phyloP scores from a whole-genome alignment of 352 stramenopile genomes.

The Phytophthora ramorum region DNA sequence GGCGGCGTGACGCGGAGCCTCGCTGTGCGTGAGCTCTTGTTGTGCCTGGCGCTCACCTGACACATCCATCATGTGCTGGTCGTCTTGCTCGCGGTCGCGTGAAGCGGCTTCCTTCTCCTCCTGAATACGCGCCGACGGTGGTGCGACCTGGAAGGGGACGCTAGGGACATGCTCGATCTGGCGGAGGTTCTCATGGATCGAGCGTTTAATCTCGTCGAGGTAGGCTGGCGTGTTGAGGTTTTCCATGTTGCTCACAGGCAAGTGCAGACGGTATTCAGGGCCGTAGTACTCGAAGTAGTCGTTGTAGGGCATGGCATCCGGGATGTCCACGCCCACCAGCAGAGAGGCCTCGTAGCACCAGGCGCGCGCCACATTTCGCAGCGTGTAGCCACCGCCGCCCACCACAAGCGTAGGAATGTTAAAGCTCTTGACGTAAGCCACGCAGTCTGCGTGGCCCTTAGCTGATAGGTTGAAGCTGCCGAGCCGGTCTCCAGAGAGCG shows the following conservation, averaged over 20 bases:
- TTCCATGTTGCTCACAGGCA: slow-evolving; percentile 96
- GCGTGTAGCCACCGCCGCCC: slow-evolving; percentile 97
- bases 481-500: slow-evolving; percentile 97
- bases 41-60: slow-evolving; percentile 66
- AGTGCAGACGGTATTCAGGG: slow-evolving; percentile 97
- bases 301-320: slow-evolving; percentile 99
- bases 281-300: slow-evolving; percentile 99
- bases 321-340: slow-evolving; percentile 91
- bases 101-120: slow-evolving; percentile 57
- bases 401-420: slow-evolving; percentile 97
- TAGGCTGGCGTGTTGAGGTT: slow-evolving; percentile 97
- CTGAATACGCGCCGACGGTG: slow-evolving; percentile 43
- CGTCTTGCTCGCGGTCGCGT: slow-evolving; percentile 67
- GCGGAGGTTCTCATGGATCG: slow-evolving; percentile 95
- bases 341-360: slow-evolving; percentile 97
- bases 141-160: slow-evolving; percentile 95
- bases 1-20: slow-evolving; percentile 59
- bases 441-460: slow-evolving; percentile 97
- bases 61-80: slow-evolving; percentile 72
- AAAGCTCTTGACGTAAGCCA: slow-evolving; percentile 97
- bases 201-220: slow-evolving; percentile 87
- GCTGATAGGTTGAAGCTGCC: slow-evolving; percentile 99
- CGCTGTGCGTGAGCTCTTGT: slow-evolving; percentile 58
- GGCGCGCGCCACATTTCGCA: slow-evolving; percentile 95
- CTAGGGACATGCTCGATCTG: slow-evolving; percentile 96